phyloP scores from a whole-genome alignment of 2,329 filamentous ascomycete genomes.

The Colletotrichum sp. region DNA sequence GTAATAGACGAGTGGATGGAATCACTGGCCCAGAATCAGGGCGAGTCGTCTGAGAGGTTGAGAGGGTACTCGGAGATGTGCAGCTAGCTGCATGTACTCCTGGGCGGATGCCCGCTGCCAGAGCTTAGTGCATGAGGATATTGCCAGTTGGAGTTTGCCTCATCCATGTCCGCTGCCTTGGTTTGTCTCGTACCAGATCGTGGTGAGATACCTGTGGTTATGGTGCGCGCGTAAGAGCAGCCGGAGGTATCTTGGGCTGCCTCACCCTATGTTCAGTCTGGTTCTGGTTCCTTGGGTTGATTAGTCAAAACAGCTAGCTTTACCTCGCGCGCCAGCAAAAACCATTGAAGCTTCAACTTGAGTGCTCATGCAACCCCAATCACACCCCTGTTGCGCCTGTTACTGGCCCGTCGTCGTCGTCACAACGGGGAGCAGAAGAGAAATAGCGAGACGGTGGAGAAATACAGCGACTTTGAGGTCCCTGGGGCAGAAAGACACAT shows the following conservation, averaged over 20 bases:
- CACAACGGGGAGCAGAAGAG: neutral
- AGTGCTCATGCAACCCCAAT: neutral
- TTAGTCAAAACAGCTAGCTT: neutral
- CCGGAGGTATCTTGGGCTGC: neutral
- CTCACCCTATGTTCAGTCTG: neutral
- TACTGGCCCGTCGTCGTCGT: neutral
- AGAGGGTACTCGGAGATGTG: neutral
- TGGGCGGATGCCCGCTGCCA: conserved; percentile 2
- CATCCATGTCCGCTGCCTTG: neutral
- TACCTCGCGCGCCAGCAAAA: neutral
- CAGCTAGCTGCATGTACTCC: neutral
- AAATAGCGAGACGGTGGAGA: neutral
- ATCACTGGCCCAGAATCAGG: neutral
- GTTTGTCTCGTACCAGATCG: neutral
- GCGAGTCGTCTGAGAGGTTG: neutral
- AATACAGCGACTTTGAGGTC: neutral
- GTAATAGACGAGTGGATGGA: neutral
- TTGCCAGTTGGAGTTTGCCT: conserved; percentile 5
- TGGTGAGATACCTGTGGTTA: neutral
- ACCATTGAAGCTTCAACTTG: neutral
- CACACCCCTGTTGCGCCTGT: neutral
- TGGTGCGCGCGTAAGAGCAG: neutral
- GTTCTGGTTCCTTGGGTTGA: neutral
- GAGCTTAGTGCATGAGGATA: conserved; percentile 8
- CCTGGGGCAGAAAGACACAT: neutral